Evolutionary conservation across 352 stramenopile species (phyloP), one percentile per base, ranked within the genome.

Genomic region (Paralagenidium karlingii): DNA sequence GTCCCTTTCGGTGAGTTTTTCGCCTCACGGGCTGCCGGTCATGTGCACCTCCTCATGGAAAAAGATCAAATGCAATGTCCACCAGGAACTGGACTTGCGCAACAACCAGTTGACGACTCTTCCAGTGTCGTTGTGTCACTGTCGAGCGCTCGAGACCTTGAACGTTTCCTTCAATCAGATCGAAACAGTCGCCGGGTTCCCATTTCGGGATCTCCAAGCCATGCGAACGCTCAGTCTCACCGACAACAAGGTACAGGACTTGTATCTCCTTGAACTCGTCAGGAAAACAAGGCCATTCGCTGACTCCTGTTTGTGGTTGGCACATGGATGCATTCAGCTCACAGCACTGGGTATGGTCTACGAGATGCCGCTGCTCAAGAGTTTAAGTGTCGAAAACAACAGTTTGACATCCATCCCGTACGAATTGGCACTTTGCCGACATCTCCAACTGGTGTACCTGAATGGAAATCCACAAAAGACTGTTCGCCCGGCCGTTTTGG

Each of bases 311-410:
- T 30, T 16, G 30, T 43, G 9, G 38, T 39, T 38, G 6, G 18
- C 18, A 37, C 31, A 19, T 7, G 7, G n/a, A 24, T n/a, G n/a
- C n/a, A n/a, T n/a, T n/a, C 16, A 52, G 43, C 49, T 94, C 18
- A 50, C 50, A 0, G 76, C 66, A 9, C 55, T 92, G 10, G 68
- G 73, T 16, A 49, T 50, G 0, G 70, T 91, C 22, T 85, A 82
- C 47, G 43, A 73, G n/a, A 42, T 45, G 0, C 69, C 79, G 20
- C 34, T 42, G 9, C 57, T 94, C 13, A 55, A 60, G 21, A 86
- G 71, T 27, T 55, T 94, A 15, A 80, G 70, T 22, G 71, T 92
- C 29, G 71, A 89, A 51, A 92, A 89, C 60, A 94, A 91, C 44
- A 87, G 74, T 32, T 51, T 92, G 21, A 55, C 46, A 6, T 48